A percentile compares a stretch with the other conserved stretches of the same genome.
These are phyloP conservation scores for Pseudocercospora cruenta DNA, from an alignment of 2,329 filamentous ascomycete genomes.

Conservation along the genomic window DNA sequence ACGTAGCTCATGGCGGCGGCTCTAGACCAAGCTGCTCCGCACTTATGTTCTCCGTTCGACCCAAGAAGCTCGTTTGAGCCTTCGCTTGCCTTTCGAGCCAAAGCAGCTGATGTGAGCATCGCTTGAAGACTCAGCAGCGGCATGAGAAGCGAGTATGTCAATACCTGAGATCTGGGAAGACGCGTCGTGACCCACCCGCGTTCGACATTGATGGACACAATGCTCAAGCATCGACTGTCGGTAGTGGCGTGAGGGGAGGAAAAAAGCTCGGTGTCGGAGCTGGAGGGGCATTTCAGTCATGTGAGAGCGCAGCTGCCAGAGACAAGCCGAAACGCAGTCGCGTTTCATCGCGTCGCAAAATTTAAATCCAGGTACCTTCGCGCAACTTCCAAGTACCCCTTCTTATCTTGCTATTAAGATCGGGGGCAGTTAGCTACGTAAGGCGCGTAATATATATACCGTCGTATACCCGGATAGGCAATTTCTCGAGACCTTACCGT, in stretches of 20 bases:
- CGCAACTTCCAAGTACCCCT: too few relatives aligned
- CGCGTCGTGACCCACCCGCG: not conserved
- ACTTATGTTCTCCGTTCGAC: slow-evolving; percentile 4
- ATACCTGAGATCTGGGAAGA: not conserved
- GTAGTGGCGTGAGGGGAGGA: too few relatives aligned
- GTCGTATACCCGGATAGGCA: too few relatives aligned
- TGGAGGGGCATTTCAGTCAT: not conserved
- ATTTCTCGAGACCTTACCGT: too few relatives aligned
- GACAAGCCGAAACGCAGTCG: slow-evolving; percentile 3
- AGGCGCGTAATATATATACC: too few relatives aligned
- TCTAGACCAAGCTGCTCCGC: slow-evolving; percentile 9
- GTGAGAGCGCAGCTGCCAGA: slow-evolving; percentile 2
- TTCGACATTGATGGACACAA: slow-evolving; percentile 6
- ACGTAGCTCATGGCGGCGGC: slow-evolving; percentile 9
- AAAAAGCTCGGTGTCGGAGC: too few relatives aligned
- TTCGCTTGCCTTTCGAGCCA: not conserved
- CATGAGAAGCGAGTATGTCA: not conserved
- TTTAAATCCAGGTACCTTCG: too few relatives aligned
- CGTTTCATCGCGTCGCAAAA: slow-evolving; percentile 11
- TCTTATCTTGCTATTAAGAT: too few relatives aligned
- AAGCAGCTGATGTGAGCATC: not conserved
- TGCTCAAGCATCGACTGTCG: not conserved
- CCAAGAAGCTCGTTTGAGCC: not conserved
- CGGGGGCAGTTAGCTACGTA: too few relatives aligned
- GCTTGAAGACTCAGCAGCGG: not conserved